Conservation (phyloP, 2,329 filamentous ascomycete species). For the Exophiala mesophila region DNA sequence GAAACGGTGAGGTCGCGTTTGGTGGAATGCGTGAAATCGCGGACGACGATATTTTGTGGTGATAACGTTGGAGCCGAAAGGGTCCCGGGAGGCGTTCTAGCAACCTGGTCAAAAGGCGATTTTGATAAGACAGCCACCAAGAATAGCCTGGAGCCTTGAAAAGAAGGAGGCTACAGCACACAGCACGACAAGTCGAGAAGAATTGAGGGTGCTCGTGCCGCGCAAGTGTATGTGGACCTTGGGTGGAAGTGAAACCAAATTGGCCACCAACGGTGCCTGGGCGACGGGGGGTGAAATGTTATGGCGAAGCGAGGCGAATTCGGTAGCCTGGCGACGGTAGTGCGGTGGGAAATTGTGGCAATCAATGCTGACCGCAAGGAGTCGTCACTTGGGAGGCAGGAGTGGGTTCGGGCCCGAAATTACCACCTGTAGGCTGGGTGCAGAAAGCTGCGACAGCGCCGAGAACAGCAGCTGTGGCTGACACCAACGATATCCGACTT, state of each 20-base stretch:
- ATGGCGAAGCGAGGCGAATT: conserved; percentile 21
- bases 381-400: conserved; percentile 20
- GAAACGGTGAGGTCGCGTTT: conserved; percentile 12
- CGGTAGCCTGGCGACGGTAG: conserved; percentile 24
- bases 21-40: conserved; percentile 1
- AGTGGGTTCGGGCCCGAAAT: conserved; percentile 26
- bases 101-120: conserved; percentile 3
- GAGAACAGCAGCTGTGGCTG: conserved; percentile 22
- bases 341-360: conserved; percentile 27
- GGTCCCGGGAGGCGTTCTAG: conserved; percentile 6
- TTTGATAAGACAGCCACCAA: no score
- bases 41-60: conserved; percentile 16
- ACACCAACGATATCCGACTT: conserved; percentile 14
- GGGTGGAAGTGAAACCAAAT: conserved; percentile 11
- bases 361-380: conserved; percentile 26
- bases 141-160: background rate
- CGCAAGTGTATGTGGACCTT: conserved; percentile 8
- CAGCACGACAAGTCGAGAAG: conserved; percentile 4
- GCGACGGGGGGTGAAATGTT: conserved; percentile 16
- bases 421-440: conserved; percentile 19
- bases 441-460: conserved; percentile 15
- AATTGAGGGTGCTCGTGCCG: conserved; percentile 16
- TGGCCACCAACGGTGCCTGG: conserved; percentile 21
- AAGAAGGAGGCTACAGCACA: background rate
- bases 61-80: conserved; percentile 4